Evolutionary conservation across 108 stramenopile species (phyloP).

Genomic region (Conticribra guillardii): DNA sequence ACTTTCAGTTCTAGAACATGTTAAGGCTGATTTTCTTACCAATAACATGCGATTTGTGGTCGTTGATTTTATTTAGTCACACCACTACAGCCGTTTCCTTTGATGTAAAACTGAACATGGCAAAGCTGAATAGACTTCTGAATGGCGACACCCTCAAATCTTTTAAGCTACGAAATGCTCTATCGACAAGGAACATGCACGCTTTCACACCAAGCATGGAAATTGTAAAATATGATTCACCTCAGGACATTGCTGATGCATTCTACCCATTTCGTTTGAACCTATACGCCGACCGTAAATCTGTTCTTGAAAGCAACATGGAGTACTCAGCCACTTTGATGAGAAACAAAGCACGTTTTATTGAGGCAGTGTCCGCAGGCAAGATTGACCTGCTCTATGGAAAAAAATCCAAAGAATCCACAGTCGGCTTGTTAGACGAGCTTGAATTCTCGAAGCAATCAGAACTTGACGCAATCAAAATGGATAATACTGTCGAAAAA

Average conservation of each 20-base stretch:
- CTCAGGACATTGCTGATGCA: conserved; percentile 75
- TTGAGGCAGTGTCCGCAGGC: conserved; percentile 70
- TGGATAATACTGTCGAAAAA: conserved; percentile 51
- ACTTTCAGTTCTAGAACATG: no score
- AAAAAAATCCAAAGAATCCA: conserved; percentile 70
- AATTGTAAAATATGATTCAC: conserved; percentile 69
- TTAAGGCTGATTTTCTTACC: no score
- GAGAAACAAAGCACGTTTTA: conserved; percentile 84
- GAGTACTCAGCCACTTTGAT: conserved; percentile 60
- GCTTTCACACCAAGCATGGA: conserved; percentile 68
- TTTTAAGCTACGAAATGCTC: conserved; percentile 67
- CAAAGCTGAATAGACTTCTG: conserved; percentile 53
- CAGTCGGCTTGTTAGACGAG: conserved; percentile 62
- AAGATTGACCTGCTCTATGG: conserved; percentile 73
- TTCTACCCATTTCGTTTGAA: conserved; percentile 78
- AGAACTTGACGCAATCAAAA: conserved; percentile 62
- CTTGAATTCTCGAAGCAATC: conserved; percentile 58
- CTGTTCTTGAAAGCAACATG: conserved; percentile 70
- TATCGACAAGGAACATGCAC: conserved; percentile 91
- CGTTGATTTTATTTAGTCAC: no score
- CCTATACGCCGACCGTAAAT: conserved; percentile 81
- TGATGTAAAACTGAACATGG: conserved; percentile 58
- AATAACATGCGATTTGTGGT: no score
- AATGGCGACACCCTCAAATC: conserved; percentile 60
- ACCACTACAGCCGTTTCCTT: conserved; percentile 86